phyloP scores from a whole-genome alignment of 352 stramenopile species.

The Pythium vanterpoolii region DNA sequence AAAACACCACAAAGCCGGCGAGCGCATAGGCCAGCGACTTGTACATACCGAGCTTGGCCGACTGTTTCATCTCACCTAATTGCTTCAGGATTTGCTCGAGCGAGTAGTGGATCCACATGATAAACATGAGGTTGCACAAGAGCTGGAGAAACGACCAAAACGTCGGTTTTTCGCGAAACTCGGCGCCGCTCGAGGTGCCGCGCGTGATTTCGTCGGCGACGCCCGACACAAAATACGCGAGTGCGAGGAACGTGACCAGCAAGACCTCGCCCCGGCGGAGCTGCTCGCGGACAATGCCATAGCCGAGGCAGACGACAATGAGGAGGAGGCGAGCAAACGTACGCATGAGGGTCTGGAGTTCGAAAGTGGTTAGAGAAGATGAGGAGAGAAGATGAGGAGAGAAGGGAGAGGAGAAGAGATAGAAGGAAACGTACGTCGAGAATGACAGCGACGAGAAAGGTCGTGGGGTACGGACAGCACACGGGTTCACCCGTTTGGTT shows the following conservation, averaged over 20 bases:
- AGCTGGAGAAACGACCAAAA: constrained; percentile 84
- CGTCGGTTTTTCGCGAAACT: constrained; percentile 78
- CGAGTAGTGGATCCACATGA: constrained; percentile 90
- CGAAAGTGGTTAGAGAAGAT: background rate
- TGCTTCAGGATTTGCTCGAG: constrained; percentile 82
- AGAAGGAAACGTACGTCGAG: constrained; percentile 58
- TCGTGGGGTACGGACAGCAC: constrained; percentile 86
- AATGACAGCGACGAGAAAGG: constrained; percentile 79
- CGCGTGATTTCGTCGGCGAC: constrained; percentile 76
- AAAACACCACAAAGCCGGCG: constrained; percentile 85
- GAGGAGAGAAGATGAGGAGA: background rate
- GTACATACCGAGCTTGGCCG: constrained; percentile 90
- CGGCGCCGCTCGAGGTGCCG: constrained; percentile 69
- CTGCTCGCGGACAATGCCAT: constrained; percentile 81
- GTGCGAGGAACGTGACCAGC: constrained; percentile 57
- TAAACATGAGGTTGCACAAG: constrained; percentile 85
- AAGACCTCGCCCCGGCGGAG: constrained; percentile 48
- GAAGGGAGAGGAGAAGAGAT: background rate
- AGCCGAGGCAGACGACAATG: constrained; percentile 88
- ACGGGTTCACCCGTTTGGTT: constrained; percentile 88
- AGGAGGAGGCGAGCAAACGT: constrained; percentile 85
- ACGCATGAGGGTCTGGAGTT: constrained; percentile 63
- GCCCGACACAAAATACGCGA: constrained; percentile 74
- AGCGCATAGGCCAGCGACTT: constrained; percentile 75
- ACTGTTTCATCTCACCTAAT: constrained; percentile 84